These are phyloP conservation scores for Pythium guiyangense DNA, from an alignment of 352 stramenopile genomes.

Conservation along the genomic window DNA sequence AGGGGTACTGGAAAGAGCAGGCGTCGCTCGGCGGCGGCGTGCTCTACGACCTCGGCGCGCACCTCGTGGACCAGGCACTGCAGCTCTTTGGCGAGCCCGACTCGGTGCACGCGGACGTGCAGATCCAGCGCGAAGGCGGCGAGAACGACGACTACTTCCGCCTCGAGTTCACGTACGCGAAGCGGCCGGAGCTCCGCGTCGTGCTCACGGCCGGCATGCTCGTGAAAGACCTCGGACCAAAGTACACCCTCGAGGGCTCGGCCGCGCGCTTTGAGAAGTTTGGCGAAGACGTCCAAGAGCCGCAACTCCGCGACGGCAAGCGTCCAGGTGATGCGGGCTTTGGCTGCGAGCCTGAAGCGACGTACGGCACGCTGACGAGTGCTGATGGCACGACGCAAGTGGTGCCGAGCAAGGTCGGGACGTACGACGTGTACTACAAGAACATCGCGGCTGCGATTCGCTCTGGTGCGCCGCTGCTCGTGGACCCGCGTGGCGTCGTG, in stretches of 20 bases:
- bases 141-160: constrained; percentile 75
- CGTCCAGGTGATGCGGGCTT: constrained; percentile 43
- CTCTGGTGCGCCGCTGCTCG: constrained; percentile 34
- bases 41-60: constrained; percentile 67
- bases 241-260: constrained; percentile 62
- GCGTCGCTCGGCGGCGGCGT: constrained; percentile 46
- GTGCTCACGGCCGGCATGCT: constrained; percentile 66
- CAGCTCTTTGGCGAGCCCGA: constrained; percentile 57
- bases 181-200: constrained; percentile 43
- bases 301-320: constrained; percentile 46
- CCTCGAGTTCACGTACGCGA: constrained; percentile 56
- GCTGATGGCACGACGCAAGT: constrained; percentile 14
- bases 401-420: constrained; percentile 39
- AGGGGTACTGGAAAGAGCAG: too few relatives aligned
- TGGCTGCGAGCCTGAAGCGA: constrained; percentile 42
- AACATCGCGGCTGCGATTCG: constrained; percentile 66
- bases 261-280: constrained; percentile 56
- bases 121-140: constrained; percentile 64
- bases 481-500: constrained; percentile 46
- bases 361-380: constrained; percentile 40
- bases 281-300: constrained; percentile 61
- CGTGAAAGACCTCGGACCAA: constrained; percentile 47
- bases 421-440: constrained; percentile 68
- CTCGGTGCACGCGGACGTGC: constrained; percentile 45
- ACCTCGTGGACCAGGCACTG: constrained; percentile 65